phyloP scores from a whole-genome alignment of 2,329 filamentous ascomycete species.

The Trematosphaeria pertusa region DNA sequence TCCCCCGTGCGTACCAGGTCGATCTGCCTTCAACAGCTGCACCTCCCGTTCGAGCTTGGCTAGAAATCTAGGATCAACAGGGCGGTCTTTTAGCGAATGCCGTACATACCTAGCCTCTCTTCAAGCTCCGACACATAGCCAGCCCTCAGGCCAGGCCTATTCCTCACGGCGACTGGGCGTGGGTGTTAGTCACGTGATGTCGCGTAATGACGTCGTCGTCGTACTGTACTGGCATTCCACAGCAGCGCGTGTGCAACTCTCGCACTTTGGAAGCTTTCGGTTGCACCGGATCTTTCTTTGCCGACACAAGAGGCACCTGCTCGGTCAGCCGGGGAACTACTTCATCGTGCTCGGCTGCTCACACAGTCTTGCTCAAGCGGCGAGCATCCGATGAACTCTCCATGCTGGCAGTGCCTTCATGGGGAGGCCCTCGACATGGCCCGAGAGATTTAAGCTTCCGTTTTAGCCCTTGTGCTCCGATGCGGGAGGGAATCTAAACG shows the following conservation, averaged over 20 bases:
- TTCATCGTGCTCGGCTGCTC: conserved; percentile 1
- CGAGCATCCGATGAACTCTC: conserved; percentile 9
- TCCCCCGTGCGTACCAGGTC: conserved; percentile 6
- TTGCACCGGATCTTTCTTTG: conserved; percentile 35
- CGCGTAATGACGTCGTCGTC: background rate
- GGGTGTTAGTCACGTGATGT: conserved; percentile 5
- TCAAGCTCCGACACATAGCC: conserved; percentile 51
- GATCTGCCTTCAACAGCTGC: conserved; percentile 21
- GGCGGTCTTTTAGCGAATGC: background rate
- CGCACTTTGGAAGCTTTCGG: conserved; percentile 29
- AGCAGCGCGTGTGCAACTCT: conserved; percentile 23
- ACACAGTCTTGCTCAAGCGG: conserved; percentile 28
- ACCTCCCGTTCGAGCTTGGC: conserved; percentile 29
- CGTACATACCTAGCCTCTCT: conserved; percentile 38
- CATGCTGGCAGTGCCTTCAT: conserved; percentile 11
- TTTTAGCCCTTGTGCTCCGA: background rate
- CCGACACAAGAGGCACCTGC: conserved; percentile 33
- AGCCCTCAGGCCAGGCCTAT: conserved; percentile 51
- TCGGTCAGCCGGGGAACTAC: conserved; percentile 1
- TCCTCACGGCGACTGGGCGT: conserved; percentile 13
- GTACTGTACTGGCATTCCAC: conserved; percentile 32
- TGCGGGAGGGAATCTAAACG: background rate
- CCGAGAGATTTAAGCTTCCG: conserved; percentile 6
- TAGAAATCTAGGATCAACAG: background rate
- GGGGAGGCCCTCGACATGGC: conserved; percentile 11